Conservation (phyloP, 352 stramenopile genomes). For the Phytophthora niederhauseri region DNA sequence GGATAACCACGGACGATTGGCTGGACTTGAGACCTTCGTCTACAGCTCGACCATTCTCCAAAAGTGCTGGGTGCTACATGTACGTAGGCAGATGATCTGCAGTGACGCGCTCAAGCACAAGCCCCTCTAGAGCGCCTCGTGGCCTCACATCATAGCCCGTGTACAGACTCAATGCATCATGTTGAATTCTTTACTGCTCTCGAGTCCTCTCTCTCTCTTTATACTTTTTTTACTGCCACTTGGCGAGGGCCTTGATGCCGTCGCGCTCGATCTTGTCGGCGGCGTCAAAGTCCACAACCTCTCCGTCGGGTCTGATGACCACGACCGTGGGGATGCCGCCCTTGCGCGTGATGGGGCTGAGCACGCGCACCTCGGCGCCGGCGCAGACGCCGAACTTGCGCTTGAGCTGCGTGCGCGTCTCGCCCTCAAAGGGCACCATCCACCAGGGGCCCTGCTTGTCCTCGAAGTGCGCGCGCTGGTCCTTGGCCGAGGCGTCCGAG, state of each 20-base stretch:
- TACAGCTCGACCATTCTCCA: background rate
- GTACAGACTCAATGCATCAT: background rate
- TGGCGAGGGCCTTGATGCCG: slow-evolving; percentile 44
- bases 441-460: slow-evolving; percentile 82
- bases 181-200: background rate
- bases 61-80: too few species aligned
- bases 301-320: slow-evolving; percentile 62
- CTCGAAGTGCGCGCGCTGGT: slow-evolving; percentile 67
- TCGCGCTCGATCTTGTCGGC: slow-evolving; percentile 66
- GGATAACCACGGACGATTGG: slow-evolving; percentile 18
- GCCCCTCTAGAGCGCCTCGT: background rate
- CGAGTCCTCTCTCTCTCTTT: background rate
- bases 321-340: slow-evolving; percentile 79
- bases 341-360: slow-evolving; percentile 68
- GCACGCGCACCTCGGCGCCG: slow-evolving; percentile 55
- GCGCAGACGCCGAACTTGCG: slow-evolving; percentile 83
- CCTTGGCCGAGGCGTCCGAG: slow-evolving; percentile 62
- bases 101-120: background rate
- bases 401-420: slow-evolving; percentile 74
- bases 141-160: background rate
- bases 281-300: slow-evolving; percentile 72
- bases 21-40: background rate
- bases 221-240: slow-evolving; percentile 39
- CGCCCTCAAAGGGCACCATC: slow-evolving; percentile 72
- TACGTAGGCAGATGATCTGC: too few species aligned